Percentiles rank a stretch among this genome's conserved stretches.
Evolutionary conservation across 495 filamentous ascomycete genomes (phyloP).

Genomic region (Aspergillus nidulans): DNA sequence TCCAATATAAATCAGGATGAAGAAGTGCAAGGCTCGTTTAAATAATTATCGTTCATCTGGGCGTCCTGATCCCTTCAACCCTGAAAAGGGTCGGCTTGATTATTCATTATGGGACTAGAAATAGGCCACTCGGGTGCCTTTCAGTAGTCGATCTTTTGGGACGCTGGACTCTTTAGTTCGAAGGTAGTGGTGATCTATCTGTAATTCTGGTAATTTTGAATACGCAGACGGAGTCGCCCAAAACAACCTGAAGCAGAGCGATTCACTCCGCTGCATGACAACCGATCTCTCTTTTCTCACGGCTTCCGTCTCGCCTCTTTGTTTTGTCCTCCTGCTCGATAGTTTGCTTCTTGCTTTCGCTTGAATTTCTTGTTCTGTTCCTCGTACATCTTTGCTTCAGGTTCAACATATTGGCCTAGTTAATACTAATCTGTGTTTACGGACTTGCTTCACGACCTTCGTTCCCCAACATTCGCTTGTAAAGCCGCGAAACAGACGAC

Average conservation of each 20-base stretch:
- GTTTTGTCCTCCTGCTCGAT: conserved; percentile 2
- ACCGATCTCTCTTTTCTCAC: conserved; percentile 6
- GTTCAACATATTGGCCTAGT: not conserved
- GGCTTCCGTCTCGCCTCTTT: conserved; percentile 7
- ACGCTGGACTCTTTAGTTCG: conserved; percentile 10
- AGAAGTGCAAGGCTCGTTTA: not conserved
- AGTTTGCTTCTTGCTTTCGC: conserved; percentile 8
- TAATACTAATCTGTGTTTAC: conserved; percentile 8
- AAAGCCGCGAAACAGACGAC: not conserved
- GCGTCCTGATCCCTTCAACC: not conserved
- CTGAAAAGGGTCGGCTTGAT: no score
- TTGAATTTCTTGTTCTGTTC: conserved; percentile 6
- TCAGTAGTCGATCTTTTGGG: conserved; percentile 5
- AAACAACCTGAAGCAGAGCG: conserved; percentile 3
- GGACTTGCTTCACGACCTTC: conserved; percentile 9
- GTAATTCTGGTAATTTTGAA: conserved; percentile 10
- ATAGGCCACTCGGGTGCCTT: not conserved
- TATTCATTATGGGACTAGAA: not conserved
- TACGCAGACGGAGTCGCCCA: conserved; percentile 2
- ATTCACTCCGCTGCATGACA: conserved; percentile 12
- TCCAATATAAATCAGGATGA: no score
- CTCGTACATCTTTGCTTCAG: conserved; percentile 6
- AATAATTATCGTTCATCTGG: not conserved
- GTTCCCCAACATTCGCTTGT: conserved; percentile 16
- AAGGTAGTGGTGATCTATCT: conserved; percentile 9